Conservation (phyloP, 148 eudicot genomes). For the Fagopyrum esculentum region DNA sequence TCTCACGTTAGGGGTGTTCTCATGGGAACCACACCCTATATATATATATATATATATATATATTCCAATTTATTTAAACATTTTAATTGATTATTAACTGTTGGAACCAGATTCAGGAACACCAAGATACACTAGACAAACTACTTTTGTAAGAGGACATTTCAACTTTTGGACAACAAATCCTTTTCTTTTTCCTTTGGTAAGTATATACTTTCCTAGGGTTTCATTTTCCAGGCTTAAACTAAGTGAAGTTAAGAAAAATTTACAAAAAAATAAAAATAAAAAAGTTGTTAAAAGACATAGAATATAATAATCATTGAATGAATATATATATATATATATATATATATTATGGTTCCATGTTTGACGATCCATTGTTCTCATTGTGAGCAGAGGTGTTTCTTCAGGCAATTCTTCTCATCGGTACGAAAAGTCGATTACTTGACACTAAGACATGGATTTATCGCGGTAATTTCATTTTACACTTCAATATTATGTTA, state of each 20-base stretch:
- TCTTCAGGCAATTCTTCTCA: constrained; percentile 6
- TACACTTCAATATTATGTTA: too few relatives aligned
- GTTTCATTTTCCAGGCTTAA: too few relatives aligned
- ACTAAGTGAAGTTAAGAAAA: too few relatives aligned
- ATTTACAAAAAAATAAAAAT: too few relatives aligned
- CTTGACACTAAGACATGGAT: not conserved
- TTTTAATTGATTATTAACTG: too few relatives aligned
- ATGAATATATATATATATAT: not conserved
- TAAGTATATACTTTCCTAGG: too few relatives aligned
- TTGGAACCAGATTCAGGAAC: not conserved
- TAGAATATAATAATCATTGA: too few relatives aligned
- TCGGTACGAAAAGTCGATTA: constrained; percentile 1
- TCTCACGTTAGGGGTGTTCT: too few relatives aligned
- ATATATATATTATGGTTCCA: not conserved
- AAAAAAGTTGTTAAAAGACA: too few relatives aligned
- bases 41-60: too few relatives aligned
- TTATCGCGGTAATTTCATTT: not conserved
- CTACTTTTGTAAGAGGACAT: not conserved
- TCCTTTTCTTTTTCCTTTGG: not conserved
- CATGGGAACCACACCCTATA: too few relatives aligned
- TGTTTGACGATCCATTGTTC: not conserved
- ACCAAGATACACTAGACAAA: not conserved
- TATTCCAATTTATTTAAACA: too few relatives aligned
- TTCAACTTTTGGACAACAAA: not conserved
- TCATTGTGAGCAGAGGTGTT: not conserved